These are phyloP conservation scores for Aspergillus funiculosus DNA, from an alignment of 495 filamentous ascomycete genomes.

Conservation along the genomic window DNA sequence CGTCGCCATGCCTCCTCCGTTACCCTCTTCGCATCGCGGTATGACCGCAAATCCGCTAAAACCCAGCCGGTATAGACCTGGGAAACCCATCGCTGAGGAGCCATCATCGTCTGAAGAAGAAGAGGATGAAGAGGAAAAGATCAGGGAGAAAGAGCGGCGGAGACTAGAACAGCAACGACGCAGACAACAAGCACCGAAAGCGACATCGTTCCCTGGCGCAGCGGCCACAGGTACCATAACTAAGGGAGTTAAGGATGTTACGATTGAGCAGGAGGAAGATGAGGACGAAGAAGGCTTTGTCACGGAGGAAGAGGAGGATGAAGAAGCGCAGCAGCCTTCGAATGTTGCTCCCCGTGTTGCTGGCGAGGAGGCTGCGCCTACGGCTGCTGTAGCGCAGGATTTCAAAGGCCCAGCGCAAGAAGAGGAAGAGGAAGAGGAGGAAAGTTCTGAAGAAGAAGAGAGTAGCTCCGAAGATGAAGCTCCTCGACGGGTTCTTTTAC, in stretches of 20 bases:
- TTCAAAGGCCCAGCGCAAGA: conserved; percentile 42
- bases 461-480: conserved; percentile 69
- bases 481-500: conserved; percentile 65
- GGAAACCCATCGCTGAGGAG: conserved; percentile 69
- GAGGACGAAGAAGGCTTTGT: conserved; percentile 71
- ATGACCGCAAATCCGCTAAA: conserved; percentile 92
- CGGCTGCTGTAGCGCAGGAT: conserved; percentile 21
- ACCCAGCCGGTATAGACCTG: conserved; percentile 73
- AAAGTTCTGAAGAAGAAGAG: conserved; percentile 47
- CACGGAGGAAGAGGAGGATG: conserved; percentile 61
- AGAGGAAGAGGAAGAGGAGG: conserved; percentile 47
- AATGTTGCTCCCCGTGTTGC: no score
- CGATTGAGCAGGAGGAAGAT: conserved; percentile 29
- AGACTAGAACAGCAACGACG: conserved; percentile 28
- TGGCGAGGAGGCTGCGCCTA: conserved; percentile 20
- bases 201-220: conserved; percentile 51
- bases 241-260: conserved; percentile 25
- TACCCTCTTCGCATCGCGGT: conserved; percentile 54
- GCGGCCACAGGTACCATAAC: conserved; percentile 33
- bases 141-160: conserved; percentile 35
- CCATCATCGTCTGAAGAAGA: conserved; percentile 58
- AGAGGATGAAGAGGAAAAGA: conserved; percentile 49
- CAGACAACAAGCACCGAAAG: conserved; percentile 53
- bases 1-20: conserved; percentile 59
- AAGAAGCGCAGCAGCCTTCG: conserved; percentile 39